Base-by-base conservation (phyloP, 139 green algal species). In the Micractinium sp. region DNA sequence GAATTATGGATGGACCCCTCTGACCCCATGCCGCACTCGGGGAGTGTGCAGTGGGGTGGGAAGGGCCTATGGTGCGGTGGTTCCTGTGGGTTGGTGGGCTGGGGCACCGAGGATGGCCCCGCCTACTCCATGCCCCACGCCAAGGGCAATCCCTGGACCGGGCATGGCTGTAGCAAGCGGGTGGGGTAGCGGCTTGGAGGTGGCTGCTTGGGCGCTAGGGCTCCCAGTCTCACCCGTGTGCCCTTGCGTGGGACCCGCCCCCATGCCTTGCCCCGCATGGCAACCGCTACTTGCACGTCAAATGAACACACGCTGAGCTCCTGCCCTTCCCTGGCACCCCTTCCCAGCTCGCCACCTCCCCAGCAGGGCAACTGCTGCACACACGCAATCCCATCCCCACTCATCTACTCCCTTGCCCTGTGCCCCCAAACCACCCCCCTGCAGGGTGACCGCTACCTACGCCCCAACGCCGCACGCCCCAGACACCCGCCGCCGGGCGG, bases 361-460 rank as follows among this genome's bases (percentile, higher is more conserved):
- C n/a, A n/a, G n/a, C n/a, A n/a, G n/a, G n/a, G n/a, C n/a, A n/a
- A n/a, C n/a, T n/a, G n/a, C 63, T 73, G 22, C 63, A 25, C 12
- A 12, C 63, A 73, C 20, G 63, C 20, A 29, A 29, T 12, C 2
- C 22, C 63, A 56, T 5, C 47, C 20, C 14, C 63, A 73, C 63
- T 73, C 63, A 73, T 25, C 7, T 73, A 12, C 19, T 31, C 69
- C 69, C 71, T 38, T 38, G 31, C 71, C 71, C 71, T 27, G 14
- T 38, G 71, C 71, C 71, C 71, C 13, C 33, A n/a, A n/a, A 3
- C 38, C 77, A 33, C n/a, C 77, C 77, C 19, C 23, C 83, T 25
- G 71, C 85, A 88, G 85, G 85, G 85, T 3, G 71, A 88, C 71
- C 74, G 74, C 5, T 88, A 88, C 85, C 85, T 88, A 0, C 83